phyloP scores from a whole-genome alignment of 768 basidiomycete genomes.

The Panaeolus papilionaceus region DNA sequence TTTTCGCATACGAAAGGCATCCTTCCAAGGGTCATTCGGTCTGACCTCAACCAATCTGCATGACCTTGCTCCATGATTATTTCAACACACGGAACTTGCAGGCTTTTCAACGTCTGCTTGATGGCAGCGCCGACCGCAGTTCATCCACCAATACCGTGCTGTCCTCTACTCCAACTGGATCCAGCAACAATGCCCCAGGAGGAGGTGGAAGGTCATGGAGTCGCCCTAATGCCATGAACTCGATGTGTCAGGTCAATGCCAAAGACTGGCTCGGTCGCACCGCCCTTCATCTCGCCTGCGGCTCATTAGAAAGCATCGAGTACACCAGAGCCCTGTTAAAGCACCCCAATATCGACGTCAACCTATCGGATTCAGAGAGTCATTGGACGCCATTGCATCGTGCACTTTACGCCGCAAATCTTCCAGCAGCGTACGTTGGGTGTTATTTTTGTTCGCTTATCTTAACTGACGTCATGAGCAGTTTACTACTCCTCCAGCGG shows the following conservation, averaged over 20 bases:
- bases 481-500: conserved; percentile 76
- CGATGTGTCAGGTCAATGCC: conserved; percentile 65
- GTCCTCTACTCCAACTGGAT: conserved; percentile 41
- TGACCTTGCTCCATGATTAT: conserved; percentile 84
- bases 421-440: conserved; percentile 66
- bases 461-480: conserved; percentile 39
- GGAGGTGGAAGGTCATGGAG: conserved; percentile 67
- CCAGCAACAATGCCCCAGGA: conserved; percentile 23
- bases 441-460: conserved; percentile 17
- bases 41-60: conserved; percentile 48
- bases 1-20: conserved; percentile 24
- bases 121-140: conserved; percentile 46
- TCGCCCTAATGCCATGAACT: conserved; percentile 39
- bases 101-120: conserved; percentile 79
- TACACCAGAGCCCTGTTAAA: conserved; percentile 80
- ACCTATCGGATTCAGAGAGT: conserved; percentile 80
- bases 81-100: conserved; percentile 74
- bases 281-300: conserved; percentile 82
- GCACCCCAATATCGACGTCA: conserved; percentile 80
- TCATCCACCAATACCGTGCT: conserved; percentile 29
- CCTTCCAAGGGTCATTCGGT: conserved; percentile 45
- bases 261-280: conserved; percentile 76
- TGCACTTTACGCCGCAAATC: conserved; percentile 81
- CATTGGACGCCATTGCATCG: conserved; percentile 93
- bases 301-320: conserved; percentile 70